Percentiles rank a stretch among this genome's conserved stretches.
phyloP scores from a whole-genome alignment of 768 basidiomycete genomes.

The Phanerochaete sordida region DNA sequence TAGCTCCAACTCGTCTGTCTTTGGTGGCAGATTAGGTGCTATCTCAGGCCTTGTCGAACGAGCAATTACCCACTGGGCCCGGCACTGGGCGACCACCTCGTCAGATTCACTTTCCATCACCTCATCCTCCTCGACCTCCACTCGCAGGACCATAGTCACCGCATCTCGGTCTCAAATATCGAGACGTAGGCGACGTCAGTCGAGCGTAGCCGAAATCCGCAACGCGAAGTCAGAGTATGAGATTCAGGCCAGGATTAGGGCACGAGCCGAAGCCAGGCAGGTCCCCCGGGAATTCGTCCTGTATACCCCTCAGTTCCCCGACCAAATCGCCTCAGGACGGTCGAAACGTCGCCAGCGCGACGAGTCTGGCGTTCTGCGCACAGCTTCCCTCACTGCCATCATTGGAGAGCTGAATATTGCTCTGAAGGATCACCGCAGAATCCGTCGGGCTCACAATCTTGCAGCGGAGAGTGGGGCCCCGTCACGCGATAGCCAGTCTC shows the following conservation, averaged over 20 bases:
- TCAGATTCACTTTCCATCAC: slow-evolving; percentile 43
- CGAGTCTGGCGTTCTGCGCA: slow-evolving; percentile 33
- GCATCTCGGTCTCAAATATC: slow-evolving; percentile 19
- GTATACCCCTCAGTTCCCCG: slow-evolving; percentile 47
- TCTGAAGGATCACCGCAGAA: slow-evolving; percentile 36
- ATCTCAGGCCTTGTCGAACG: slow-evolving; percentile 59
- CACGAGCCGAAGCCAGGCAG: slow-evolving; percentile 55
- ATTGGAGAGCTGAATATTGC: slow-evolving; percentile 48
- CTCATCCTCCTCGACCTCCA: slow-evolving; percentile 38
- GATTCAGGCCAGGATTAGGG: slow-evolving; percentile 60
- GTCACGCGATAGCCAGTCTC: not conserved
- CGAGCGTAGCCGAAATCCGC: slow-evolving; percentile 48
- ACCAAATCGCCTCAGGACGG: not conserved
- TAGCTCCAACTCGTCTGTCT: slow-evolving; percentile 32
- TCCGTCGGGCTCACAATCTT: slow-evolving; percentile 15
- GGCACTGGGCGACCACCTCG: slow-evolving; percentile 42
- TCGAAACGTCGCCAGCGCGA: slow-evolving; percentile 4
- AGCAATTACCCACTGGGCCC: slow-evolving; percentile 72
- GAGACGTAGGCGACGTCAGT: slow-evolving; percentile 43
- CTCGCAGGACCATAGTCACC: slow-evolving; percentile 29
- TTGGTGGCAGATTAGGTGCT: slow-evolving; percentile 31
- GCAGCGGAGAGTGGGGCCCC: not conserved
- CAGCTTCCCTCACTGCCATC: slow-evolving; percentile 45
- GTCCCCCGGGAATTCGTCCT: slow-evolving; percentile 63
- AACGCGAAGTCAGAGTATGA: slow-evolving; percentile 54